Evolutionary conservation across 768 basidiomycete genomes (phyloP), one percentile per base, ranked within the genome.

Genomic region (Mycena floridula): DNA sequence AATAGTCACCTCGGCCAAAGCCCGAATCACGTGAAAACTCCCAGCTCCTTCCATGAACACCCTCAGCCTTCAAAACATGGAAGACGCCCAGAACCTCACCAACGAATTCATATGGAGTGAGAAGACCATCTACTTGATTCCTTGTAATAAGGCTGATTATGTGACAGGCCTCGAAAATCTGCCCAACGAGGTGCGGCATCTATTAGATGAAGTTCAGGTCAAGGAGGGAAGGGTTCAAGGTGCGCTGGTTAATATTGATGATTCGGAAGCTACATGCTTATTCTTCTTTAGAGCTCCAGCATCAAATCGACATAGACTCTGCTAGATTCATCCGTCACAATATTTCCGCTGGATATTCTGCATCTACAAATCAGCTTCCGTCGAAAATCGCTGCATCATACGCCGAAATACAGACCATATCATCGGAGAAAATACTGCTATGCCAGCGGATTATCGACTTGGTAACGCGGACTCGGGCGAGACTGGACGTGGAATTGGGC

Each of bases 21-120:
- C n/a, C n/a, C n/a, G n/a, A n/a, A n/a, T n/a, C n/a, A n/a, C n/a
- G n/a, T n/a, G n/a, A n/a, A n/a, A n/a, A n/a, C n/a, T n/a, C n/a
- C n/a, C n/a, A n/a, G n/a, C n/a, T n/a, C n/a, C n/a, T n/a, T n/a
- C n/a, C 24, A 52, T 53, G 51, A 57, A 47, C 40, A 64, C 66
- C 57, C 62, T 25, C 13, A 27, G 57, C 37, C 50, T 59, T n/a
- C 70, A 70, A 43, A 73, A 71, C 50, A 49, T 72, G 26, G 77
- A 79, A 53, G 77, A 79, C 54, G 77, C 76, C 0, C 68, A 73
- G 2, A 73, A 68, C 41, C 64, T 79, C 26, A 74, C 74, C 13
- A 67, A 72, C 1, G 77, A 79, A 56, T 79, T 74, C 59, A 74
- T 79, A 37, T 76, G 77, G 58, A 76, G 77, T 75, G 25, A 28